These are phyloP conservation scores for Solanum infundibuliforme DNA, from an alignment of 257 asterid species.

Conservation along the genomic window DNA sequence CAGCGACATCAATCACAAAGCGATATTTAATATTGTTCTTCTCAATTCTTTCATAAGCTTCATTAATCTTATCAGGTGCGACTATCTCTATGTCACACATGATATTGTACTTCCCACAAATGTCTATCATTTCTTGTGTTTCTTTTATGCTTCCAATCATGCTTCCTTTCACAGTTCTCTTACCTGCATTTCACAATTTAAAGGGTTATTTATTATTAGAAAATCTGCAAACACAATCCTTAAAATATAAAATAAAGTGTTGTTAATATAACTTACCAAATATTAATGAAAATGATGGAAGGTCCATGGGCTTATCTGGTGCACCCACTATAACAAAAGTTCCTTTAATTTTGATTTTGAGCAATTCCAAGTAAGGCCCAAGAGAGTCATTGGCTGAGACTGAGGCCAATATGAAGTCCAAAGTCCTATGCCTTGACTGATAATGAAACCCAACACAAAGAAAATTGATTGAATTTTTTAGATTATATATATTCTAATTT, in stretches of 20 bases:
- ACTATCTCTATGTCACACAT: slow-evolving; percentile 64
- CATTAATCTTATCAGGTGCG: slow-evolving; percentile 34
- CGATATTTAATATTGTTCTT: slow-evolving; percentile 77
- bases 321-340: slow-evolving; percentile 65
- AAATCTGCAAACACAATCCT: neutral
- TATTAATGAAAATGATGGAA: slow-evolving; percentile 64
- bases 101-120: slow-evolving; percentile 59
- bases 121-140: slow-evolving; percentile 75
- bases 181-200: slow-evolving; percentile 23
- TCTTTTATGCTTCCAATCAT: slow-evolving; percentile 68
- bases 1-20: slow-evolving; percentile 53
- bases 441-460: neutral
- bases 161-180: slow-evolving; percentile 83
- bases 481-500: no score
- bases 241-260: neutral
- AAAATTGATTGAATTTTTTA: neutral
- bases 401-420: slow-evolving; percentile 61
- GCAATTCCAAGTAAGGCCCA: slow-evolving; percentile 47
- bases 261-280: slow-evolving; percentile 29
- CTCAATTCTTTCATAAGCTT: slow-evolving; percentile 51
- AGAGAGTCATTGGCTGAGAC: slow-evolving; percentile 66
- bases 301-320: slow-evolving; percentile 68
- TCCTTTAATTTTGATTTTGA: slow-evolving; percentile 73
- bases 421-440: slow-evolving; percentile 42
- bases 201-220: neutral